Base-by-base conservation (phyloP, 768 basidiomycete genomes). In the Boletus fagicola region DNA sequence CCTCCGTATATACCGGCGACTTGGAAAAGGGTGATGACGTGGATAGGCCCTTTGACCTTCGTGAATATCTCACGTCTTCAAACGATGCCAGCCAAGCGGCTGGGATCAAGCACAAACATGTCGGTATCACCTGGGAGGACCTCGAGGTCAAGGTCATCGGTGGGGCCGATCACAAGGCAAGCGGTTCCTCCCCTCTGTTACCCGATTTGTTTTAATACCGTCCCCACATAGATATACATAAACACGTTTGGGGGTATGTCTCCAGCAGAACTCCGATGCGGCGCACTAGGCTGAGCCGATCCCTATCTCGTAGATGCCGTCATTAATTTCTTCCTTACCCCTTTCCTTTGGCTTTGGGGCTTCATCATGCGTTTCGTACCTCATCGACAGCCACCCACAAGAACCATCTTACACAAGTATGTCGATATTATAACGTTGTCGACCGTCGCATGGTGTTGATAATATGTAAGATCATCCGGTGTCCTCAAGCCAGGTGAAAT, bases 401-500 rank as follows among this genome's bases (percentile, higher is more conserved):
- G 78, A 26, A 81, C 83, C 0, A 86, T 88, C 51, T 71, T 87
- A 20, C 80, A 87, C 65, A 82, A 82, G 84, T 85, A 56, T 39
- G 76, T 62, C 35, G 33, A 30, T 22, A n/a, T 33, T 7, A n/a
- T 24, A 20, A 35, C 9, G 26, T 33, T 35, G 7, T 47, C 15
- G 7, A 16, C 4, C 16, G 4, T 28, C 20, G 9, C 20, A 20
- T 26, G 20, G 48, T 35, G 15, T 6, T 56, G 26, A 61, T 49
- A 10, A 30, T 48, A 33, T 54, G 36, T n/a, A 56, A 85, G 85
- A 59, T 81, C 81, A 22, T 85, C 83, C 8, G 92, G 90, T 40
- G 75, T 85, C 18, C 72, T 92, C 40, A 85, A 88, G 60, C 83
- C 89, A 0, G 86, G 91, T 18, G 87, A 94, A 77, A 94, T 94